These are phyloP conservation scores for Lasiodiplodia sp. DNA, from an alignment of 2,329 filamentous ascomycete species.

Conservation along the genomic window DNA sequence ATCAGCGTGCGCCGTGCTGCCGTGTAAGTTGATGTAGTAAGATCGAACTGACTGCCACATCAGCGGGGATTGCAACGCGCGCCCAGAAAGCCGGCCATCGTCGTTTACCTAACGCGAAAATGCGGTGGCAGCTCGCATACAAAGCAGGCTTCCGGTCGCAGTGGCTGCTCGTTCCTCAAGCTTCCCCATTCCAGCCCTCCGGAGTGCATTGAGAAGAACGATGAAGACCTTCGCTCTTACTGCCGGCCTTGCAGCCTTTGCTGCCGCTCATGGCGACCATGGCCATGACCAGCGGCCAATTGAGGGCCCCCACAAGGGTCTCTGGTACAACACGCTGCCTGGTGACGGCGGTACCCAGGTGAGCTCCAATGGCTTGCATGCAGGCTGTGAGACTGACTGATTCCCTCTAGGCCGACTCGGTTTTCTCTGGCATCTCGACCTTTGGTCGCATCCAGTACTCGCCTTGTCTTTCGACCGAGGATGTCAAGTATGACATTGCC, in stretches of 20 bases:
- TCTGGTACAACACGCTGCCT: slow-evolving; percentile 85
- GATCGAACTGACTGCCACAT: slow-evolving; percentile 9
- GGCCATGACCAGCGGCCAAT: slow-evolving; percentile 66
- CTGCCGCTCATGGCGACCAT: slow-evolving; percentile 66
- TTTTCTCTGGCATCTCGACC: slow-evolving; percentile 87
- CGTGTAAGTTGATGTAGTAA: slow-evolving; percentile 21
- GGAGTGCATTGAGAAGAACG: slow-evolving; percentile 2
- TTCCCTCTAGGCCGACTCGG: slow-evolving; percentile 73
- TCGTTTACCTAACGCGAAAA: slow-evolving; percentile 28
- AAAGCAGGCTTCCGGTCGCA: background rate
- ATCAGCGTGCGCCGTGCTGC: slow-evolving; percentile 4
- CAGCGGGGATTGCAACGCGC: background rate
- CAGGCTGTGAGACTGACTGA: background rate
- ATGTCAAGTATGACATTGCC: slow-evolving; percentile 81
- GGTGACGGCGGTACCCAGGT: slow-evolving; percentile 87
- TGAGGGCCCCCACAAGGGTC: slow-evolving; percentile 72
- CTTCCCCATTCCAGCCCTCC: background rate
- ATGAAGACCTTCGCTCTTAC: slow-evolving; percentile 33
- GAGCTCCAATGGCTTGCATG: slow-evolving; percentile 33
- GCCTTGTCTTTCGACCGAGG: slow-evolving; percentile 74
- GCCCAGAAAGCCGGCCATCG: slow-evolving; percentile 12
- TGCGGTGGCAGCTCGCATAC: slow-evolving; percentile 10
- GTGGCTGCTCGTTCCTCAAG: background rate
- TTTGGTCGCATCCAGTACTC: slow-evolving; percentile 82
- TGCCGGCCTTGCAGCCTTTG: slow-evolving; percentile 58